Base-by-base conservation (phyloP, 2,329 filamentous ascomycete genomes). In the Hyphodiscus sp. region DNA sequence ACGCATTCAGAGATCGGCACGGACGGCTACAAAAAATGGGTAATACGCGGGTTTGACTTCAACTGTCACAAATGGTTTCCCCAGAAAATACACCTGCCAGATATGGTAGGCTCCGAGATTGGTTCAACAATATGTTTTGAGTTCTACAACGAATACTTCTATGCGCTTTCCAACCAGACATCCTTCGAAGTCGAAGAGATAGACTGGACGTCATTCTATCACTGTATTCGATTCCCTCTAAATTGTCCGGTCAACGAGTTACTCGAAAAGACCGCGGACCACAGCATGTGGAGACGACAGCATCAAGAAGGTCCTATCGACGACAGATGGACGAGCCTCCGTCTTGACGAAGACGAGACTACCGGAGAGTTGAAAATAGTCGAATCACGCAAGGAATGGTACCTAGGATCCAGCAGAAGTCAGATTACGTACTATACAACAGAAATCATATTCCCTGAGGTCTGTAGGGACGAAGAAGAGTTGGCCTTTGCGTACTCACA, bases 221-320 rank as follows among this genome's bases (percentile, higher is more conserved):
- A 82, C 53, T 86, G 81, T 65, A 73, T 82, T 45, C 79, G 84
- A 10, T 81, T 89, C 54, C 79, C 78, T 1, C 71, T 89, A 11
- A 62, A 73, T 30, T 65, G 71, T 2, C 73, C 76, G n/a, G 68
- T 70, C 26, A 62, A 66, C 9, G 66, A 65, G 1, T 66, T 63
- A 8, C 59, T 74, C n/a, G 70, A 77, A 57, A 66, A 67, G 38
- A 71, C 72, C 56, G 70, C 72, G n/a, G 74, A 75, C 51, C 63
- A 67, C 44, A 70, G 72, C 19, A 75, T 85, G 45, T 89, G 83
- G 78, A 76, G 86, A 8, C 79, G 86, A 16, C 76, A 85, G 48
- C 83, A 89, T 60, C 72, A 71, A 26, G 86, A 91, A 65, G 87
- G 87, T 0, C 80, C 85, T 0, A 82, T 90, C 16, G 86, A 91